Conservation (phyloP, 2,329 filamentous ascomycete genomes). For the Colletotrichum incanum region DNA sequence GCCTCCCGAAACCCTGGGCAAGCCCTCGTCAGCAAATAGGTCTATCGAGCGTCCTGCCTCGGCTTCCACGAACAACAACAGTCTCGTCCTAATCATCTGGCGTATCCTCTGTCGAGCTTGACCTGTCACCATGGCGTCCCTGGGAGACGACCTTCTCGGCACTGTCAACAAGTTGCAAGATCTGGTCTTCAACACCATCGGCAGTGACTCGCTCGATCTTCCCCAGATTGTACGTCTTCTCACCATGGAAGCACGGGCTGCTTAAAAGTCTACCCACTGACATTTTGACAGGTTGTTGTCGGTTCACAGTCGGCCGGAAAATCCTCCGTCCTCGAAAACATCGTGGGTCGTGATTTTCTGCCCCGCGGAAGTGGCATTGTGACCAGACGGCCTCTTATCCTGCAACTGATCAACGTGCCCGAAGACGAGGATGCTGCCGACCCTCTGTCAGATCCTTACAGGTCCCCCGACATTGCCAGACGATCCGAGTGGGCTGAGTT, state of each 20-base stretch:
- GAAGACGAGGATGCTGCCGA: constrained; percentile 76
- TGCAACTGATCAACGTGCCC: constrained; percentile 98
- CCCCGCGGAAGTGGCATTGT: constrained; percentile 97
- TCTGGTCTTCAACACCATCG: constrained; percentile 99
- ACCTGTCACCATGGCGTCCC: constrained; percentile 81
- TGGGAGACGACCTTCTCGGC: constrained; percentile 94
- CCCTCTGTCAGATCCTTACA: constrained; percentile 79
- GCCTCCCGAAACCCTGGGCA: constrained; percentile 7
- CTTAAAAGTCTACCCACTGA: constrained; percentile 7
- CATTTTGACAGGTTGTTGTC: constrained; percentile 85
- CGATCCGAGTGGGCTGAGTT: constrained; percentile 92
- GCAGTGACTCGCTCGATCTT: constrained; percentile 96
- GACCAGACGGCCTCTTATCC: constrained; percentile 91
- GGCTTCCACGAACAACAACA: neutral
- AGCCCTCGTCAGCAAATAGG: constrained; percentile 1
- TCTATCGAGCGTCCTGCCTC: neutral
- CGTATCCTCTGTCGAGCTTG: neutral
- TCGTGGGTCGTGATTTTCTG: constrained; percentile 97
- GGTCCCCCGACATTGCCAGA: constrained; percentile 79
- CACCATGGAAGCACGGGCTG: constrained; percentile 4
- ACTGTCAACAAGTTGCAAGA: constrained; percentile 99
- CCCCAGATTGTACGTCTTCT: constrained; percentile 89
- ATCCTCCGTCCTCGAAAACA: constrained; percentile 98
- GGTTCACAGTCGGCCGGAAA: constrained; percentile 99
- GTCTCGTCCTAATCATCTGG: constrained; percentile 7